Evolutionary conservation across 2,329 filamentous ascomycete genomes (phyloP).

Genomic region (Paracoccidioides lutzii): DNA sequence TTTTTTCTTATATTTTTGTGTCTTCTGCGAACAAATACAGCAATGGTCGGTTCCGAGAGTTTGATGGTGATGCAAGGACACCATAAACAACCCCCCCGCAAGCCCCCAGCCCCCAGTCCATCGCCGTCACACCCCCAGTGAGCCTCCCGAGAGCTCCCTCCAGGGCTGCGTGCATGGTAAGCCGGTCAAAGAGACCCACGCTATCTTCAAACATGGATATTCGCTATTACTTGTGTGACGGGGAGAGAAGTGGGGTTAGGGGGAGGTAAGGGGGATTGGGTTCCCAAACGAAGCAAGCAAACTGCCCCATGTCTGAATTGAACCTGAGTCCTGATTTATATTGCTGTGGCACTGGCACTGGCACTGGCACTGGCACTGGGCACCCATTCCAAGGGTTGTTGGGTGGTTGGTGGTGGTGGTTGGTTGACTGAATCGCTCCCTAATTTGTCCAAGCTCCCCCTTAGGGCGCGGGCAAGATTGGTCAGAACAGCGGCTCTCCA

Average conservation of each 20-base stretch:
- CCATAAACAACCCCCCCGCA: background rate
- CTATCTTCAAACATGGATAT: constrained; percentile 1
- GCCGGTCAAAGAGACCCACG: constrained; percentile 1
- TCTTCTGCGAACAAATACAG: background rate
- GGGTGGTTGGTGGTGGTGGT: background rate
- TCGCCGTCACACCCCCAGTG: too few species aligned
- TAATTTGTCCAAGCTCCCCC: background rate
- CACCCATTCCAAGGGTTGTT: background rate
- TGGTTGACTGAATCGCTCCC: background rate
- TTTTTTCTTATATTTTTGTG: background rate
- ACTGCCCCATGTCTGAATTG: background rate
- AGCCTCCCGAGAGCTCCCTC: background rate
- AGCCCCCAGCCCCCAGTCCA: background rate
- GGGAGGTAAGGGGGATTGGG: background rate
- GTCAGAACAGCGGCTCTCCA: background rate
- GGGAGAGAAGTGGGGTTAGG: background rate
- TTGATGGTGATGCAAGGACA: background rate
- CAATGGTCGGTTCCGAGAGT: background rate
- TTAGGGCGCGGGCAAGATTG: background rate
- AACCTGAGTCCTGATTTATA: background rate
- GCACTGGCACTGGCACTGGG: background rate
- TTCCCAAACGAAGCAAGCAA: background rate
- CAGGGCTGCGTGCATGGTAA: background rate
- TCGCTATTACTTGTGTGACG: background rate
- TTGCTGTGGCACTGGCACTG: background rate